Base-by-base conservation (phyloP, 2,329 filamentous ascomycete species). In the Fusarium marasasianum region DNA sequence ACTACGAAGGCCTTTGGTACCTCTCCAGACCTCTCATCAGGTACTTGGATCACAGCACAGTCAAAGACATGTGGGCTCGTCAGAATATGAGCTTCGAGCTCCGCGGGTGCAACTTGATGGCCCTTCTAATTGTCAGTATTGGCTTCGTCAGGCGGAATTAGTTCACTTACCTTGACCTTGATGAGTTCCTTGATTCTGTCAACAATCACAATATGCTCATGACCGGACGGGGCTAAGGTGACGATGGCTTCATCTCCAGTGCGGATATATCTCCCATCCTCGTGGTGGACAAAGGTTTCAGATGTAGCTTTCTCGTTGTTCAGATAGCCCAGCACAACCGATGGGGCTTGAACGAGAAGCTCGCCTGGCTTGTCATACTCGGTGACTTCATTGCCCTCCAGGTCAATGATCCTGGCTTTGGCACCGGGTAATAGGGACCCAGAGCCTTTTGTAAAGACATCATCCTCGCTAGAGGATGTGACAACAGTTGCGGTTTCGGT, bases 171-270 rank as follows among this genome's bases (percentile, higher is more conserved):
- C 85, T 94, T 94, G 79, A 94, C 92, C 79, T 94, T 94, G 82
- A 94, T 94, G 40, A 94, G 84, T 79, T 94, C 90, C 76, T 90
- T 88, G 69, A 87, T 82, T 18, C 95, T 89, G 79, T 98, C 95
- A 1, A 95, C 92, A 59, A 98, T 93, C 79, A 94, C 92, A 55
- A 98, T 80, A 79, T 98, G 95, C 81, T 98, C 94, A 69, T 91
- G 84, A 2, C 94, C 94, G 1, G 86, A 84, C 0, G 89, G 87
- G 6, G 90, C 85, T 75, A 89, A 86, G 3, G 88, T 87, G 12
- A 97, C 84, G 4, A 96, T 84, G 0, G 92, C 94, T 79, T 97
- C 94, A 76, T 98, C 95, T 14, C 95, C 95, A 0, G 95, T 98
- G 26, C 89, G 89, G 86, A 97, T 90, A 89, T 94, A 96, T 71